Conservation (phyloP, 148 eudicot species). For the Vaccinium vitisidaea region DNA sequence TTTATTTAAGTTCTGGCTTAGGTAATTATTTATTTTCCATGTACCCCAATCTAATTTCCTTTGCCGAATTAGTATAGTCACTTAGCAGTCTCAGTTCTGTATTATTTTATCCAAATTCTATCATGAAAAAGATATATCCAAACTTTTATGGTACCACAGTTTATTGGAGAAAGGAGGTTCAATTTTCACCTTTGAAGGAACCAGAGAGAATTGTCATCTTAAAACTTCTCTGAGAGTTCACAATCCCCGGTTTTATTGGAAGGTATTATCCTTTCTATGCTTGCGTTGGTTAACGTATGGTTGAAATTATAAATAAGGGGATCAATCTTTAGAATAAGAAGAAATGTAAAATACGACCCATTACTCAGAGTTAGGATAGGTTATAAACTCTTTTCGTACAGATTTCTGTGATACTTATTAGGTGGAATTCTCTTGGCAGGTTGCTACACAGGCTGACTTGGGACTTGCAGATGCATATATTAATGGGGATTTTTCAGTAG, state of each 20-base stretch:
- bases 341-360: not conserved
- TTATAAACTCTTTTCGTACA: not conserved
- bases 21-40: not conserved
- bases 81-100: not conserved
- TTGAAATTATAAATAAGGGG: not conserved
- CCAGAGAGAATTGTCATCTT: constrained; percentile 39
- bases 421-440: constrained; percentile 34
- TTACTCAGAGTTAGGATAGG: not conserved
- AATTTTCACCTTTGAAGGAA: constrained; percentile 62
- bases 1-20: not conserved
- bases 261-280: constrained; percentile 45
- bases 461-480: constrained; percentile 98
- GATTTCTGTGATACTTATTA: not conserved
- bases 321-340: not conserved
- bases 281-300: not conserved
- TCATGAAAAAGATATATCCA: not conserved
- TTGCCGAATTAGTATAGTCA: not conserved
- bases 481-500: constrained; percentile 88
- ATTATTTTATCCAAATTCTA: not conserved
- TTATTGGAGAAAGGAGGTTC: constrained; percentile 84
- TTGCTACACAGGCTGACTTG: constrained; percentile 79
- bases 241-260: constrained; percentile 84
- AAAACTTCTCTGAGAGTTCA: constrained; percentile 62
- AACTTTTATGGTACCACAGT: constrained; percentile 31
- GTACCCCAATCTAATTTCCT: not conserved